Evolutionary conservation across 331 rosid species (phyloP).

Genomic region (Pyracantha coccinea): DNA sequence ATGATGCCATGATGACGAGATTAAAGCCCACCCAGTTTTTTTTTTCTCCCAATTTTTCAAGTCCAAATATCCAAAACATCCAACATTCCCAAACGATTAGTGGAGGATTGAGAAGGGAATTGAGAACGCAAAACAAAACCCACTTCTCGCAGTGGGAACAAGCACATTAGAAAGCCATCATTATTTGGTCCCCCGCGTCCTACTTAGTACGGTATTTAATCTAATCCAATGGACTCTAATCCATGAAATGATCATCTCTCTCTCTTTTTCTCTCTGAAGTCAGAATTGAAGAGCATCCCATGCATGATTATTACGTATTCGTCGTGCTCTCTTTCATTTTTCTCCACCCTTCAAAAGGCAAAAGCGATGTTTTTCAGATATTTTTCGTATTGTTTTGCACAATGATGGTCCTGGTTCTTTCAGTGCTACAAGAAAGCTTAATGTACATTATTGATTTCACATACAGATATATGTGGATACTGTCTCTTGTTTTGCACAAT

Average conservation of each 20-base stretch:
- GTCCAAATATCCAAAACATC: background rate
- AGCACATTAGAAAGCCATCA: slow-evolving; percentile 48
- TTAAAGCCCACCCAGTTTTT: slow-evolving; percentile 12
- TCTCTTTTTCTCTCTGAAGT: slow-evolving; percentile 17
- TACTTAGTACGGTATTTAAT: slow-evolving; percentile 35
- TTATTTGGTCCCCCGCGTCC: slow-evolving; percentile 48
- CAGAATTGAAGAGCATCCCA: slow-evolving; percentile 48
- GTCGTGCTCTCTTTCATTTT: slow-evolving; percentile 12
- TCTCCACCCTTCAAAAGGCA: slow-evolving; percentile 1
- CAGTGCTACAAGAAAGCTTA: no score
- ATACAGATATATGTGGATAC: no score
- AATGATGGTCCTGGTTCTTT: background rate
- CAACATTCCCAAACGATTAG: slow-evolving; percentile 31
- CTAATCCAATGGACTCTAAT: slow-evolving; percentile 33
- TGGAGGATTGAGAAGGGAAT: slow-evolving; percentile 42
- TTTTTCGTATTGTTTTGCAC: background rate
- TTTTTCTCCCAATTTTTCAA: background rate
- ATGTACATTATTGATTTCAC: no score
- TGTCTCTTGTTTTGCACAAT: no score
- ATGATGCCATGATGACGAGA: slow-evolving; percentile 76
- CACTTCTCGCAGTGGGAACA: slow-evolving; percentile 73
- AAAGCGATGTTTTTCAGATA: background rate
- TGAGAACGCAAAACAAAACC: slow-evolving; percentile 17
- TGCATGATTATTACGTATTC: slow-evolving; percentile 79
- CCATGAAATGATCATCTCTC: slow-evolving; percentile 7